Evolutionary conservation across 768 basidiomycete genomes (phyloP).

Genomic region (Hysterangium stoloniferum): DNA sequence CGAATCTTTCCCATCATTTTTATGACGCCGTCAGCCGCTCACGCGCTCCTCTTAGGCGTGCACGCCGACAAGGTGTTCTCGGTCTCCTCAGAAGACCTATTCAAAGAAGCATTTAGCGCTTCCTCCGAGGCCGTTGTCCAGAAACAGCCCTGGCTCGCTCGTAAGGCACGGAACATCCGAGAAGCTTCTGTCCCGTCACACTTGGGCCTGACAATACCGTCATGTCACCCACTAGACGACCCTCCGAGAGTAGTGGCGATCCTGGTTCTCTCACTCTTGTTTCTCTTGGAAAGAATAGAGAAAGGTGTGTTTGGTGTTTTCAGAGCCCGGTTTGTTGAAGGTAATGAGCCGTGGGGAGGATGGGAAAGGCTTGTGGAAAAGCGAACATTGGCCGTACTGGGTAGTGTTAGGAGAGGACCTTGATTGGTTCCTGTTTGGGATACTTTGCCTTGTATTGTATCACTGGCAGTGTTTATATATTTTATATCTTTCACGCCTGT

Average conservation of each 20-base stretch:
- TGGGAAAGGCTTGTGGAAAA: slow-evolving; percentile 28
- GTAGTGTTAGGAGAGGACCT: no score
- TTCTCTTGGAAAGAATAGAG: slow-evolving; percentile 31
- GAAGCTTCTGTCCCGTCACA: slow-evolving; percentile 12
- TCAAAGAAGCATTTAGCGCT: slow-evolving; percentile 28
- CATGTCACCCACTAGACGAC: slow-evolving; percentile 22
- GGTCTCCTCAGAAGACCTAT: slow-evolving; percentile 28
- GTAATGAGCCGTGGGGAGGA: slow-evolving; percentile 47
- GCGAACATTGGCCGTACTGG: no score
- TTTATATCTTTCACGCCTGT: no score
- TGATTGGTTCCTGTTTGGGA: no score
- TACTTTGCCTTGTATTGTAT: no score
- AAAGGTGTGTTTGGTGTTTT: slow-evolving; percentile 28
- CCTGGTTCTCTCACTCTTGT: slow-evolving; percentile 20
- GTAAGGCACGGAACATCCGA: neutral
- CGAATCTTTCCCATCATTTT: slow-evolving; percentile 42
- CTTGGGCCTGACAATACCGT: slow-evolving; percentile 16
- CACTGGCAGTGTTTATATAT: no score
- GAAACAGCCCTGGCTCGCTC: neutral
- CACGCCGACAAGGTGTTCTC: slow-evolving; percentile 27
- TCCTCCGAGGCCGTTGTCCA: neutral
- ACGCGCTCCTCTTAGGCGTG: slow-evolving; percentile 33
- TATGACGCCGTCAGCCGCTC: slow-evolving; percentile 34
- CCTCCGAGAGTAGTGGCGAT: slow-evolving; percentile 14
- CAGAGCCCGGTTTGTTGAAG: slow-evolving; percentile 40